Evolutionary conservation across 192 early-diverging fungal genomes (phyloP), one percentile per base, ranked within the genome.

Genomic region (Allomyces arbusculus): DNA sequence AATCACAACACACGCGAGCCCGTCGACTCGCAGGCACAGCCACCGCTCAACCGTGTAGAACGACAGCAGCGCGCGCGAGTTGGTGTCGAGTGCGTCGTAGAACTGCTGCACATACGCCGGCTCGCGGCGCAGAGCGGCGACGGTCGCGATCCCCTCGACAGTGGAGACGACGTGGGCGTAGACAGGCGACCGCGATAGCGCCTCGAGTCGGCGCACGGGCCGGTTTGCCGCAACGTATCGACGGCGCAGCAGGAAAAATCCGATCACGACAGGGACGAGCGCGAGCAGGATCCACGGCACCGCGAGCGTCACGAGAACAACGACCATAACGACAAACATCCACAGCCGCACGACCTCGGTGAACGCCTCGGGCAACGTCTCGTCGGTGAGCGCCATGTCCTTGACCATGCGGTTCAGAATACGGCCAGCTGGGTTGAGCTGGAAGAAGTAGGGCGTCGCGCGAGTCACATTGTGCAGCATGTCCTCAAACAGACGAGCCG

Each of bases 41-140:
- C 92, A 95, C 40, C 91, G 78, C 77, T 90, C 92, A 22, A 84
- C 78, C 8, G 80, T 81, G 89, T 91, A 93, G 77, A 94, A 79
- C 71, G 86, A 84, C 66, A 93, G 84, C 71, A 83, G 91, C 8
- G 94, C 86, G 16, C 91, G 78, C 72, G 94, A 92, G 77, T 92
- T 89, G 62, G 73, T 75, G 71, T 97, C 84, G n/a, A 85, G 74
- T 62, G 83, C 79, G 44, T 63, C 65, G 69, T 79, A 65, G 26
- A 85, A 83, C 62, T 82, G 81, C 33, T 73, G 69, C 23, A 83
- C 70, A 69, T 91, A 91, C 50, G 80, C 72, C 9, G 79, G 71
- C 69, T 91, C 76, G 8, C 76, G 78, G 10, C 88, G 86, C 73
- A 87, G 95, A 11, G 93, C 92, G 23, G 92, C 82, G 33, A 96